Percentiles rank a stretch among this genome's conserved stretches.
phyloP scores from a whole-genome alignment of 495 filamentous ascomycete species.

The Hyaloscypha hepaticicola region DNA sequence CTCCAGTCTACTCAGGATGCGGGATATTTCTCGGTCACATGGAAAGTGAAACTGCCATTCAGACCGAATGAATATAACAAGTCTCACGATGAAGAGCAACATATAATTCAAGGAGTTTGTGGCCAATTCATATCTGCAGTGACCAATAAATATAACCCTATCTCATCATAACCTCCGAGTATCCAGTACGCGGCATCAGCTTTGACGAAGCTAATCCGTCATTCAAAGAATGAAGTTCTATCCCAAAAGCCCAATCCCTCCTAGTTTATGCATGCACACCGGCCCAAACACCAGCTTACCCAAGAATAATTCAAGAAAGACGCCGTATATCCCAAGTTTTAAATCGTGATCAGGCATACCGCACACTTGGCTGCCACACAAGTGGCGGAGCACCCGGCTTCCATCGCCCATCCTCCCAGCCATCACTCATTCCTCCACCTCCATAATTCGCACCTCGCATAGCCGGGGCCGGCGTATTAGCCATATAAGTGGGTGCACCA shows the following conservation, averaged over 20 bases:
- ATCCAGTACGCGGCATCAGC: background rate
- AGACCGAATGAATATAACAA: background rate
- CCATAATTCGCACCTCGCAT: background rate
- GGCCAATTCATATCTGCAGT: background rate
- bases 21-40: background rate
- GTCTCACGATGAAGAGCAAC: background rate
- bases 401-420: slow-evolving; percentile 20
- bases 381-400: slow-evolving; percentile 5
- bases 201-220: background rate
- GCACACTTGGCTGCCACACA: slow-evolving; percentile 25
- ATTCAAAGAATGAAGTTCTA: background rate
- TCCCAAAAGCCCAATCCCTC: background rate
- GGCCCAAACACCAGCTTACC: background rate
- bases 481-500: background rate
- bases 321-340: background rate
- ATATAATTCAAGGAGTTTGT: background rate
- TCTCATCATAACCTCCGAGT: background rate
- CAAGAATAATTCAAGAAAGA: background rate
- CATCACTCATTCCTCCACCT: background rate
- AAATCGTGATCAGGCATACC: slow-evolving; percentile 26
- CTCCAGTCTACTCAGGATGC: background rate
- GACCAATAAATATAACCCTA: background rate
- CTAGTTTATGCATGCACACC: background rate
- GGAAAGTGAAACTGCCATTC: background rate
- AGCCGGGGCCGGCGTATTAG: background rate